Percentiles rank a stretch among this genome's conserved stretches.
Evolutionary conservation across 2,329 filamentous ascomycete species (phyloP).

Genomic region (Plenodomus tracheiphilus): DNA sequence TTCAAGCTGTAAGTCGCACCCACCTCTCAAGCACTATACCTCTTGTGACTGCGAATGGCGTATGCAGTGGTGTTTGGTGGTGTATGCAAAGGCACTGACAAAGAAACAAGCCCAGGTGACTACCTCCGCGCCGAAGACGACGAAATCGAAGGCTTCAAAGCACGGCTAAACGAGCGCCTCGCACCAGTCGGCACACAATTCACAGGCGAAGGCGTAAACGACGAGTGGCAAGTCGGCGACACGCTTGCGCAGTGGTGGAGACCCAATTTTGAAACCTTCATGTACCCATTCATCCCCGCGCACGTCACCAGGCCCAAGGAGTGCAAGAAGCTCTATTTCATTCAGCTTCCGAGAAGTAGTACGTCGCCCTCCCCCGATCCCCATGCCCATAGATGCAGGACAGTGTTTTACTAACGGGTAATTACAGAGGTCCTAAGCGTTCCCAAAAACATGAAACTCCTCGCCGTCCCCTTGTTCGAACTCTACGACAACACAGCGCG

Average conservation of each 20-base stretch:
- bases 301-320: conserved; percentile 97
- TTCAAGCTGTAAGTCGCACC: conserved; percentile 76
- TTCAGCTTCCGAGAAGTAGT: conserved; percentile 92
- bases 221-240: conserved; percentile 93
- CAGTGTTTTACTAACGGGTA: conserved; percentile 11
- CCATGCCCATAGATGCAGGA: not conserved
- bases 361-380: conserved; percentile 32
- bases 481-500: conserved; percentile 95
- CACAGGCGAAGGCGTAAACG: conserved; percentile 82
- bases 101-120: conserved; percentile 71
- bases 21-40: not conserved
- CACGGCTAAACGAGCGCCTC: conserved; percentile 86
- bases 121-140: conserved; percentile 89
- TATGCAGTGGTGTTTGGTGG: not conserved
- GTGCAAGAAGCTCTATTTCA: conserved; percentile 98
- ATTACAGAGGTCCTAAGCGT: conserved; percentile 84
- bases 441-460: conserved; percentile 99
- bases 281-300: conserved; percentile 97
- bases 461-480: conserved; percentile 95
- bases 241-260: conserved; percentile 98
- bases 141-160: conserved; percentile 93
- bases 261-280: conserved; percentile 99
- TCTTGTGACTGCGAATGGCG: not conserved
- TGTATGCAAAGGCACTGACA: conserved; percentile 1
- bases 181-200: conserved; percentile 85